Base-by-base conservation (phyloP, 495 filamentous ascomycete genomes). In the Xylaria intraflava region DNA sequence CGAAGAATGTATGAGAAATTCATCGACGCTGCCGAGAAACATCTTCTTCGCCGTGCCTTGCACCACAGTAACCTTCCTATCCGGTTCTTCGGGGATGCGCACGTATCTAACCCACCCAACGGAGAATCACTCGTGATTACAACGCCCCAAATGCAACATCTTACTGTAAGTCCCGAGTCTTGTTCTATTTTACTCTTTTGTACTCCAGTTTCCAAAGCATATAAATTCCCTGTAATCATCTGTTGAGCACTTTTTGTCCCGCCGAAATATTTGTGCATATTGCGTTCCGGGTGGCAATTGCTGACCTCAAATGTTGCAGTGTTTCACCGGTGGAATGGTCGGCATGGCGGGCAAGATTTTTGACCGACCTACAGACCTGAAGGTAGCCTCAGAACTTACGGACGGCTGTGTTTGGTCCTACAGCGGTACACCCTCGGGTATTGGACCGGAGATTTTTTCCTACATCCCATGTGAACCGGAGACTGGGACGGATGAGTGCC, bases 331-430 rank as follows among this genome's bases (percentile, higher is more conserved):
- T 19, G 90, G 88, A 31, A 94, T 95, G 90, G 81, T 92, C 29
- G 90, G 81, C 16, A 72, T 96, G 47, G 90, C 84, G 30, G 83
- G 87, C 33, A 85, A 83, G 61, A 73, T 88, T 8, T 92, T 93
- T 56, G 73, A 80, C 16, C 78, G 85, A 30, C 75, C 82, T 4
- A 70, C 77, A 3, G 89, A 96, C 61, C 66, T 95, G 43, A 79
- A 85, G 10, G 69, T 90, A 29, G 90, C 85, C 6, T 69, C 75
- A 46, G 83, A 88, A 60, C 71, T 96, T 16, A 88, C 88, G 0
- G 86, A 92, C 51, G 89, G 87, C 38, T 95, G 90, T 62, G 83
- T 93, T n/a, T 95, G 87, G 89, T 82, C 86, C 2, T 95, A 95
- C 64, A 81, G 85, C 53, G 69, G 76, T 23, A 88, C 85, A 3